Base-by-base conservation (phyloP, 129 eudicot species). In the Flaveria brownii region DNA sequence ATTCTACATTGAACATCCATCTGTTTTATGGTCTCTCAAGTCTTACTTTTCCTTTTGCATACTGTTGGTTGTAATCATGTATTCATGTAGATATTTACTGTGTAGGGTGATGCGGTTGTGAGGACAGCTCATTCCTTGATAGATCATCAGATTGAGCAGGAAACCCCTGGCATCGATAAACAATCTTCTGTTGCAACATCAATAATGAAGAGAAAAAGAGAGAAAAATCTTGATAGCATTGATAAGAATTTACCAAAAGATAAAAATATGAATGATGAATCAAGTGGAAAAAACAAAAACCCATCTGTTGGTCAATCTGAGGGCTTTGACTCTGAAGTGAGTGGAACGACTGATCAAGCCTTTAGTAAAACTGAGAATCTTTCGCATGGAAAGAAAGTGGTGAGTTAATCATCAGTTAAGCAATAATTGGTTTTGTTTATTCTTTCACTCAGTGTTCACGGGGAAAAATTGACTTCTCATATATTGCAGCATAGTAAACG, bases 361-460 rank as follows among this genome's bases (percentile, higher is more conserved):
- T 82, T 80, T 39, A 56, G 77, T 64, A 60, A 79, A 78, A 75
- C 82, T 70, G 78, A 78, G 78, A 80, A 71, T 62, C 60, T 71
- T 78, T 84, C 85, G 64, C 85, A 71, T 79, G 83, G 85, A 67
- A 85, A 80, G 86, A 76, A 71, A 80, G 77, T 66, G 85, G 96
- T 90, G 78, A 86, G 91, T 83, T 63, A 25, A 43, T 22, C 75
- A 50, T 66, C 60, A 25, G 5, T 30, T 52, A 11, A 36, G 49
- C 61, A 61, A 61, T 61, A 43, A 18, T 26, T 62, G 55, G 47
- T 74, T 56, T 61, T 47, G 75, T 47, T 75, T 49, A 16, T 69
- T 64, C 25, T 16, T 68, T 83, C 62, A 13, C 47, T 23, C 13
- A n/a, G 22, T 70, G 61, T 49, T 28, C n/a, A 52, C n/a, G 67